These are phyloP conservation scores for Penstemon newberryi DNA, from an alignment of 257 asterid genomes.

Conservation along the genomic window DNA sequence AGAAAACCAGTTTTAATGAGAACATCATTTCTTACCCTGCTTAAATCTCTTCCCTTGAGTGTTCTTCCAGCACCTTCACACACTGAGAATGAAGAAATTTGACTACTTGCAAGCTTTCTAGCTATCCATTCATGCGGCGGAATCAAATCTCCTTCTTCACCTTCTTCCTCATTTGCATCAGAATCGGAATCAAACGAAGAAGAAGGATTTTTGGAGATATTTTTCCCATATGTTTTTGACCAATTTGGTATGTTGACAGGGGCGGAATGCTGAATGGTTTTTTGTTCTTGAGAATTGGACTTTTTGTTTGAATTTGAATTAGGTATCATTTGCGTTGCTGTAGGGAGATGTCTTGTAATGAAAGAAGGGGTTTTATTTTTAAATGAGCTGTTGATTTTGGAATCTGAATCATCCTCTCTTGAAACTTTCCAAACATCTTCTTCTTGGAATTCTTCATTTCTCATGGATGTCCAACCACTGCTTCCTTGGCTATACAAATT, in stretches of 20 bases:
- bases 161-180: constrained; percentile 27
- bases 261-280: constrained; percentile 37
- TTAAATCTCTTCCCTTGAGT: constrained; percentile 67
- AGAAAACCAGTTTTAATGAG: constrained; percentile 70
- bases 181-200: constrained; percentile 7
- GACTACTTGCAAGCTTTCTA: constrained; percentile 38
- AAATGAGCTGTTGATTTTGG: background rate
- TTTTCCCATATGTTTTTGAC: constrained; percentile 52
- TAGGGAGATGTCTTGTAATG: constrained; percentile 33
- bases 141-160: constrained; percentile 26
- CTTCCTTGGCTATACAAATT: constrained; percentile 23
- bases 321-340: constrained; percentile 39
- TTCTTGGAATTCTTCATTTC: constrained; percentile 62
- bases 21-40: constrained; percentile 59
- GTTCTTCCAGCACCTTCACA: constrained; percentile 75
- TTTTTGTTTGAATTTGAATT: constrained; percentile 27
- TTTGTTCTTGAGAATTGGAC: constrained; percentile 9
- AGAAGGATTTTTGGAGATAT: background rate
- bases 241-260: constrained; percentile 61
- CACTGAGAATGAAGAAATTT: constrained; percentile 51
- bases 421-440: constrained; percentile 51
- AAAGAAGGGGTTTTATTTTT: constrained; percentile 12
- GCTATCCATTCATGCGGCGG: constrained; percentile 76
- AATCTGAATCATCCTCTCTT: constrained; percentile 21
- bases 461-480: constrained; percentile 25